Evolutionary conservation across 345 rosid genomes (phyloP).

Genomic region (Geranium rotundifolium): DNA sequence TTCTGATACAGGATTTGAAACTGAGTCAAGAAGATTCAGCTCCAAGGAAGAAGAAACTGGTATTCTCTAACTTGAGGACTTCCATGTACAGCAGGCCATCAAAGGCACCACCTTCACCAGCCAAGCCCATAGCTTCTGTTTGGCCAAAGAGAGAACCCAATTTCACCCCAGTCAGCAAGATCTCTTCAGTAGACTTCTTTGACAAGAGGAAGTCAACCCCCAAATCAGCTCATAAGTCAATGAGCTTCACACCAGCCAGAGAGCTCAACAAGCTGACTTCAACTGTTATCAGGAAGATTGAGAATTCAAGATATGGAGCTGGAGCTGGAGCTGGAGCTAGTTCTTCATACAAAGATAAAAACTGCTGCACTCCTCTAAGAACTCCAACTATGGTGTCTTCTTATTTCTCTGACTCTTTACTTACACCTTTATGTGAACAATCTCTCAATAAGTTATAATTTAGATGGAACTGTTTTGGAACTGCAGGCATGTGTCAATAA

Average conservation of each 20-base stretch:
- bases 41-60: conserved; percentile 18
- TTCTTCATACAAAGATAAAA: conserved; percentile 48
- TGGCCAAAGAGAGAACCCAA: conserved; percentile 15
- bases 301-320: conserved; percentile 33
- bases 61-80: conserved; percentile 13
- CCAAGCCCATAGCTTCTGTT: conserved; percentile 9
- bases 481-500: conserved; percentile 33
- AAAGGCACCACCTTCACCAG: conserved; percentile 15
- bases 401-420: conserved; percentile 2
- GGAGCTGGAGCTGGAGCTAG: no score
- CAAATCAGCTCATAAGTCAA: conserved; percentile 20
- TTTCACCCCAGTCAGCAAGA: conserved; percentile 14
- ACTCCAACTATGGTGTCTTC: conserved; percentile 46
- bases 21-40: conserved; percentile 7
- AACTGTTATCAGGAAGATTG: conserved; percentile 45
- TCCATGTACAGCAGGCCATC: not conserved
- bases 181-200: conserved; percentile 2
- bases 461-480: conserved; percentile 9
- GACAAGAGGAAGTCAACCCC: conserved; percentile 14
- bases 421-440: not conserved
- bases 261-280: conserved; percentile 36
- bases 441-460: not conserved
- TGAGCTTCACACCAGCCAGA: conserved; percentile 14
- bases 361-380: conserved; percentile 46
- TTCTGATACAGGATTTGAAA: conserved; percentile 3